Evolutionary conservation across 2,329 filamentous ascomycete genomes (phyloP).

Genomic region (Ambrosiella cleistominuta): DNA sequence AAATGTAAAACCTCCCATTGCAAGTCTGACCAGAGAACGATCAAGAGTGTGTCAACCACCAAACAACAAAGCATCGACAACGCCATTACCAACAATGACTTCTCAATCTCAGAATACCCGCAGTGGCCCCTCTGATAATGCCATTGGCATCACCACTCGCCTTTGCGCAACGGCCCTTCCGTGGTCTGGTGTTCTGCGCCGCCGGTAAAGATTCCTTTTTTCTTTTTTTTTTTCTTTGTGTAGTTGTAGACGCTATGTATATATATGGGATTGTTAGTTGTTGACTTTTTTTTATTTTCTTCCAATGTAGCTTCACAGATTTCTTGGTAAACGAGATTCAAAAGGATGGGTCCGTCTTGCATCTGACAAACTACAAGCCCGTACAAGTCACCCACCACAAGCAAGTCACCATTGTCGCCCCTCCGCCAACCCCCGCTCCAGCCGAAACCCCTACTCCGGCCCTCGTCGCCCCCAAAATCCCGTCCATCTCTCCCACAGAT

Average conservation of each 20-base stretch:
- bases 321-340: constrained; percentile 84
- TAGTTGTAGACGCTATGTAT: background rate
- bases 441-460: constrained; percentile 16
- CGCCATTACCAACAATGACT: background rate
- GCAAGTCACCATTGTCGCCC: constrained; percentile 8
- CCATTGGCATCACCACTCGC: constrained; percentile 25
- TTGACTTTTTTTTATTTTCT: background rate
- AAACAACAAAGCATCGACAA: no score
- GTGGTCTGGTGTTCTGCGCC: constrained; percentile 21
- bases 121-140: constrained; percentile 19
- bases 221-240: background rate
- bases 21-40: background rate
- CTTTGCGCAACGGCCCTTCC: constrained; percentile 22
- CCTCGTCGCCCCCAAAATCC: constrained; percentile 4
- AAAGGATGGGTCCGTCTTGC: constrained; percentile 56
- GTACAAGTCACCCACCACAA: constrained; percentile 11
- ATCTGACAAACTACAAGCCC: constrained; percentile 31
- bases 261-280: background rate
- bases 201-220: constrained; percentile 7
- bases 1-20: background rate
- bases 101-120: constrained; percentile 4
- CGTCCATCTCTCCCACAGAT: constrained; percentile 19
- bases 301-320: constrained; percentile 55
- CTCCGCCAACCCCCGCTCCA: constrained; percentile 16
- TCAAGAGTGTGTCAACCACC: no score